These are phyloP conservation scores for Myxozyma nipponensis DNA, from an alignment of 805 yeast genomes.

Conservation along the genomic window DNA sequence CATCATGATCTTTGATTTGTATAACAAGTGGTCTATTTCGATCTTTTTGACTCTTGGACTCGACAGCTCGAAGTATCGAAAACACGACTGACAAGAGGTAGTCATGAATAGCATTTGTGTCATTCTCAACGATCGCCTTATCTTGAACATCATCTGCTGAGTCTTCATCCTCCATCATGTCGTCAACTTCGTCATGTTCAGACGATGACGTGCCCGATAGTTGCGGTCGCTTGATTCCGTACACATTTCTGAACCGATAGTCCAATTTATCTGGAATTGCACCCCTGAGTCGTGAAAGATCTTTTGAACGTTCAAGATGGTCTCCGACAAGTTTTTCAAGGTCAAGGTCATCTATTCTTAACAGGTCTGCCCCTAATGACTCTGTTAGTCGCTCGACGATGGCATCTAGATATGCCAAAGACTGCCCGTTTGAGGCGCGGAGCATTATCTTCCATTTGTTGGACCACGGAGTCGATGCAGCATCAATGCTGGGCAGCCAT, in stretches of 20 bases:
- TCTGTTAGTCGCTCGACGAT: constrained; percentile 15
- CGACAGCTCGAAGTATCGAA: background rate
- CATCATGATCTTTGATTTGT: constrained; percentile 14
- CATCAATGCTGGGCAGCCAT: constrained; percentile 1
- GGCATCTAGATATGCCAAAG: constrained; percentile 20
- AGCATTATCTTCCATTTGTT: constrained; percentile 11
- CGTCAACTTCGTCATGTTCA: background rate
- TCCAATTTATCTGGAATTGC: constrained; percentile 8
- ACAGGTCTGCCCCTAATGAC: constrained; percentile 14
- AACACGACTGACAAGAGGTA: background rate
- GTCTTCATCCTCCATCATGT: background rate
- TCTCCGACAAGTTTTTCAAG: constrained; percentile 14
- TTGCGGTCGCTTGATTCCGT: background rate
- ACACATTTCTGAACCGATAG: constrained; percentile 3
- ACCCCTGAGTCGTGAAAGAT: constrained; percentile 1
- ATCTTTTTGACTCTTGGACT: background rate
- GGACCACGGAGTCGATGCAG: constrained; percentile 10
- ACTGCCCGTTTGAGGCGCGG: constrained; percentile 20
- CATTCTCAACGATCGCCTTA: background rate
- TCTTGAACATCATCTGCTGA: background rate
- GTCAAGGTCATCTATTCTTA: constrained; percentile 18
- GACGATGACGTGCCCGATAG: too few relatives aligned
- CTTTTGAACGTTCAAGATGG: constrained; percentile 2
- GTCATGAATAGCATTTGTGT: background rate
- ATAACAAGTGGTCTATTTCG: constrained; percentile 11